Evolutionary conservation across 345 rosid genomes (phyloP).

Genomic region (Sisymbrium irio): DNA sequence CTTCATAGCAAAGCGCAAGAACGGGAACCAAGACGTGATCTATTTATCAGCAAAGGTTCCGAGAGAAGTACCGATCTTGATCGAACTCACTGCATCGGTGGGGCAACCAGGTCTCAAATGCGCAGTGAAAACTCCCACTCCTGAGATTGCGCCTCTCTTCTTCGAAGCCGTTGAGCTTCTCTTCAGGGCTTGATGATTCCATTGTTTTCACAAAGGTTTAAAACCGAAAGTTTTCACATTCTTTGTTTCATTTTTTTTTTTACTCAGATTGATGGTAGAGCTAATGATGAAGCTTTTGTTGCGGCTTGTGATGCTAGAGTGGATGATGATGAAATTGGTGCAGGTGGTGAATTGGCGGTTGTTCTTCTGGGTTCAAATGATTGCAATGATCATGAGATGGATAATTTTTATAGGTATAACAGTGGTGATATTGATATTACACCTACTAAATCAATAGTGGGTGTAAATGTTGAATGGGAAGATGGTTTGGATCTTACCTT

Average conservation of each 20-base stretch:
- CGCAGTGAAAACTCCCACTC: constrained; percentile 87
- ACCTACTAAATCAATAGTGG: too few relatives aligned
- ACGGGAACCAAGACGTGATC: constrained; percentile 91
- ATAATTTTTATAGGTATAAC: too few relatives aligned
- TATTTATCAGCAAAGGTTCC: constrained; percentile 88
- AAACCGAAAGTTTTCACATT: not conserved
- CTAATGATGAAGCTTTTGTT: too few relatives aligned
- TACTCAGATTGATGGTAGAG: too few relatives aligned
- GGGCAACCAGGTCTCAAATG: constrained; percentile 84
- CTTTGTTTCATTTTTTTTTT: constrained; percentile 6
- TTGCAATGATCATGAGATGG: too few relatives aligned
- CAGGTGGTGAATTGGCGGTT: too few relatives aligned
- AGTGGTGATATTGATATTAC: too few relatives aligned
- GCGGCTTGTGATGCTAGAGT: too few relatives aligned
- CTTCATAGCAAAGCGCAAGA: constrained; percentile 93
- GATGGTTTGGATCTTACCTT: too few relatives aligned
- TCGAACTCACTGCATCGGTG: constrained; percentile 73
- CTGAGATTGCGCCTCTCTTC: constrained; percentile 84
- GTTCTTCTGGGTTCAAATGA: too few relatives aligned
- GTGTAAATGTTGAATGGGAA: too few relatives aligned
- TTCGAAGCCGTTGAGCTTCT: constrained; percentile 87
- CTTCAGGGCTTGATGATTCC: constrained; percentile 46
- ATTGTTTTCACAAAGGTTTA: constrained; percentile 2
- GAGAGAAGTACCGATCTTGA: constrained; percentile 70
- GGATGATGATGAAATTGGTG: too few relatives aligned